phyloP scores from a whole-genome alignment of 2,329 filamentous ascomycete species.

The Diaporthe sp. region DNA sequence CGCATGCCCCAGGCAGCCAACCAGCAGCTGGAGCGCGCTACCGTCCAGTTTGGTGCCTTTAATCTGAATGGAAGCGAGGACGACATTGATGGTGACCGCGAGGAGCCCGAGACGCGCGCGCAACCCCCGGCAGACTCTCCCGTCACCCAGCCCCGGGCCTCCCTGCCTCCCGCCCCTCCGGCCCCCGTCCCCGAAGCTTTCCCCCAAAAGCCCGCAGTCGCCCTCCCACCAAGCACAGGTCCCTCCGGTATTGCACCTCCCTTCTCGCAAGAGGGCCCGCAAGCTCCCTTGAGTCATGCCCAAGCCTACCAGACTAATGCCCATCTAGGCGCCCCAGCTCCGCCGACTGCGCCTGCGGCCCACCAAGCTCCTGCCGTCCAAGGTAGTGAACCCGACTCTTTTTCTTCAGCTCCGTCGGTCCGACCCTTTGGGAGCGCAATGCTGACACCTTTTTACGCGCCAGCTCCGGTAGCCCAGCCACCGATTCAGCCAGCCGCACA shows the following conservation, averaged over 20 bases:
- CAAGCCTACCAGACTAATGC: conserved; percentile 35
- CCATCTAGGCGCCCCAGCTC: conserved; percentile 43
- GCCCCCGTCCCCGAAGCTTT: conserved; percentile 69
- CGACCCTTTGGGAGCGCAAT: conserved; percentile 25
- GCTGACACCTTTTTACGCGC: conserved; percentile 51
- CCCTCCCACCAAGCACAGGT: conserved; percentile 58
- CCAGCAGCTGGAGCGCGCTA: conserved; percentile 91
- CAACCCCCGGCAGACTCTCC: conserved; percentile 96
- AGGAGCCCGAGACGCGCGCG: conserved; percentile 93
- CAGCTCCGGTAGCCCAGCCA: conserved; percentile 63
- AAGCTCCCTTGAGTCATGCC: neutral
- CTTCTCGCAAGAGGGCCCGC: conserved; percentile 23
- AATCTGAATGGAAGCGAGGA: conserved; percentile 87
- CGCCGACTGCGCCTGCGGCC: conserved; percentile 48
- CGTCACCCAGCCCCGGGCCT: conserved; percentile 85
- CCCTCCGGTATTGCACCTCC: conserved; percentile 51
- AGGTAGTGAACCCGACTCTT: conserved; percentile 49
- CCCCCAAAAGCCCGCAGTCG: conserved; percentile 67
- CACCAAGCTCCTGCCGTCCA: conserved; percentile 54
- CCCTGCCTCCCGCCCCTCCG: conserved; percentile 80
- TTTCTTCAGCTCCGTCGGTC: conserved; percentile 28
- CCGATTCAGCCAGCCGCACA: conserved; percentile 69
- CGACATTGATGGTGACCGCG: conserved; percentile 93
- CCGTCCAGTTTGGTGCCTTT: conserved; percentile 97
- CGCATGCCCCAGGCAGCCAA: conserved; percentile 89